These are phyloP conservation scores for Globisporangium iwayamae DNA, from an alignment of 352 stramenopile genomes.

Conservation along the genomic window DNA sequence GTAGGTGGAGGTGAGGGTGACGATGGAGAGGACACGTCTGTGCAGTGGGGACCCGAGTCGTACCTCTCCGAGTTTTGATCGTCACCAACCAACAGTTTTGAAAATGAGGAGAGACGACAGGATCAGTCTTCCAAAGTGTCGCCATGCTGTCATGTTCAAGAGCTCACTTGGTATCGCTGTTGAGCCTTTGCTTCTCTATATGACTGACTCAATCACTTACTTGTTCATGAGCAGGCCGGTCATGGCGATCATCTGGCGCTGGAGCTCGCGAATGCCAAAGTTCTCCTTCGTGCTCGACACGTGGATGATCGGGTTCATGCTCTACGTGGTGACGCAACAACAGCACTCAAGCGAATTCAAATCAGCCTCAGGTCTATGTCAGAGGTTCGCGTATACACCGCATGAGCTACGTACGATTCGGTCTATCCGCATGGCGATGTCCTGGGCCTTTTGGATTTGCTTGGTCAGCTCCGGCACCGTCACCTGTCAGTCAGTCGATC, in stretches of 20 bases:
- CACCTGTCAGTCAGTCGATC: slow-evolving; percentile 16
- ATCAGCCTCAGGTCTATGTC: background rate
- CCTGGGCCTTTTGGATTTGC: slow-evolving; percentile 46
- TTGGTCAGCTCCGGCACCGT: slow-evolving; percentile 41
- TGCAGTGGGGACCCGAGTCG: slow-evolving; percentile 27
- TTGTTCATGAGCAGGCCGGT: slow-evolving; percentile 38
- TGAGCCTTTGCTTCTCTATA: no score
- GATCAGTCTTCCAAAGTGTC: background rate
- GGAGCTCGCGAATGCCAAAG: slow-evolving; percentile 74
- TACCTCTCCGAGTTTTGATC: slow-evolving; percentile 32
- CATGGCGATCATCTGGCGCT: slow-evolving; percentile 68
- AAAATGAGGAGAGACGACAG: background rate
- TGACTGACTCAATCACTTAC: background rate
- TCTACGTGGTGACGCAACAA: slow-evolving; percentile 25
- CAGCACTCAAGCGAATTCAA: background rate
- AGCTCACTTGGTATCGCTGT: background rate
- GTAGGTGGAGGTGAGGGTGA: slow-evolving; percentile 16
- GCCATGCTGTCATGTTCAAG: background rate
- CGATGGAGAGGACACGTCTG: slow-evolving; percentile 21
- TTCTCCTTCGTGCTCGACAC: slow-evolving; percentile 74
- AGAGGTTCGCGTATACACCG: background rate
- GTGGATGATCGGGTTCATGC: slow-evolving; percentile 81
- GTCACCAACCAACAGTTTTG: background rate
- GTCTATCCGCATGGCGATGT: slow-evolving; percentile 39
- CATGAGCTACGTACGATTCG: slow-evolving; percentile 36